A percentile compares a stretch with the other conserved stretches of the same genome.
Conservation (phyloP, 2,329 filamentous ascomycete species). For the Cordyceps fumosorosea region DNA sequence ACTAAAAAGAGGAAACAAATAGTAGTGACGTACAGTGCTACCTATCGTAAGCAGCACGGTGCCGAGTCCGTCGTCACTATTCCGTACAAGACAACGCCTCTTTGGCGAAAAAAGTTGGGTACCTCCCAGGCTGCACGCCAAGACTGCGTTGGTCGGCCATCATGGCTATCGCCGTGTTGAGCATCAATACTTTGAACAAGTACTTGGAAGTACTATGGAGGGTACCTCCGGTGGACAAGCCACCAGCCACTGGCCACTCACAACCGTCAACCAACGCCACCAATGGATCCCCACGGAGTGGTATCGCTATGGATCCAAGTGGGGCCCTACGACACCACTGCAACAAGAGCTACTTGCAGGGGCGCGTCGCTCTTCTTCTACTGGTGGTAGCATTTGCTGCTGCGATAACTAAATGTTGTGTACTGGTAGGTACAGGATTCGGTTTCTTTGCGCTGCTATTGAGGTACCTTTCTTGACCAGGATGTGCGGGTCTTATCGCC, state of each 20-base stretch:
- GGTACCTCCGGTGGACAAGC: background rate
- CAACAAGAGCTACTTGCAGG: background rate
- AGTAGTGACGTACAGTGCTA: background rate
- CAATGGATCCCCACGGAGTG: background rate
- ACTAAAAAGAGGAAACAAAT: background rate
- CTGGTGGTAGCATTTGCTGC: background rate
- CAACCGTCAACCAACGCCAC: background rate
- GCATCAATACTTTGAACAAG: background rate
- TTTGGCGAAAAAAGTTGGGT: background rate
- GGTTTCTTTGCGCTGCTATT: no score
- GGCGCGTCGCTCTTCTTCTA: background rate
- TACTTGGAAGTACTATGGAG: background rate
- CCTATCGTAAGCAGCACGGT: background rate
- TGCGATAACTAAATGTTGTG: no score
- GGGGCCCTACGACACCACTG: background rate
- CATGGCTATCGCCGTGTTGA: background rate
- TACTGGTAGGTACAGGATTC: no score
- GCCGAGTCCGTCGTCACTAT: background rate
- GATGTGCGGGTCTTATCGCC: background rate
- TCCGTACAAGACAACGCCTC: conserved; percentile 1
- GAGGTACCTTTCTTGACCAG: background rate
- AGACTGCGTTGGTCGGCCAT: background rate
- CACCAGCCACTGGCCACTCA: background rate
- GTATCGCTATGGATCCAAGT: background rate
- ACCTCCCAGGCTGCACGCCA: background rate